Percentiles rank a stretch among this genome's conserved stretches.
Evolutionary conservation across 2,329 filamentous ascomycete genomes (phyloP).

Genomic region (Exophiala mesophila): DNA sequence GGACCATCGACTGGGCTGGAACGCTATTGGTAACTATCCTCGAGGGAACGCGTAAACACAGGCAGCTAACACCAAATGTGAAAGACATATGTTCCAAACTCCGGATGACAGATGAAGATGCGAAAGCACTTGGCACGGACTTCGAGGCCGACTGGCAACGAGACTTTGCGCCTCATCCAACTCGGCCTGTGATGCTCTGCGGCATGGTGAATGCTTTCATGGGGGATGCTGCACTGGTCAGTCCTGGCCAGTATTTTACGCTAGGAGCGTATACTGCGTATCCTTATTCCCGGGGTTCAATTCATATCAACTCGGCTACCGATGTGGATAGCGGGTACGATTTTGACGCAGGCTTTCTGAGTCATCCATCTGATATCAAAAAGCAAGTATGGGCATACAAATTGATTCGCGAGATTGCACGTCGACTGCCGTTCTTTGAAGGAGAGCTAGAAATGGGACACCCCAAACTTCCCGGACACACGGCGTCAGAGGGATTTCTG

Average conservation of each 20-base stretch:
- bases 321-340: constrained; percentile 44
- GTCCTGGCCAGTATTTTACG: constrained; percentile 49
- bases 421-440: constrained; percentile 50
- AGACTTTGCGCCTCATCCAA: constrained; percentile 45
- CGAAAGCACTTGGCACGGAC: constrained; percentile 47
- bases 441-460: constrained; percentile 37
- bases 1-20: constrained; percentile 49
- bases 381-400: constrained; percentile 62
- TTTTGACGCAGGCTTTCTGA: constrained; percentile 56
- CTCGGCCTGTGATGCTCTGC: too few species aligned
- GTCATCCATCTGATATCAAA: constrained; percentile 52
- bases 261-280: constrained; percentile 53
- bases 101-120: constrained; percentile 49
- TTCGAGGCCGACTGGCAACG: constrained; percentile 51
- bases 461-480: constrained; percentile 35
- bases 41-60: too few species aligned
- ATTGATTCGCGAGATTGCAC: constrained; percentile 56
- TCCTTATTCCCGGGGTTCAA: constrained; percentile 56
- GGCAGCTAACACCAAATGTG: too few species aligned
- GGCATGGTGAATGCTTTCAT: constrained; percentile 5
- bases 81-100: constrained; percentile 51
- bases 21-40: too few species aligned
- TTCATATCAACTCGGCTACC: constrained; percentile 50
- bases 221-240: constrained; percentile 10
- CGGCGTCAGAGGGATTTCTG: constrained; percentile 44